phyloP scores from a whole-genome alignment of 2,329 filamentous ascomycete genomes.

The Diaporthe batatas region DNA sequence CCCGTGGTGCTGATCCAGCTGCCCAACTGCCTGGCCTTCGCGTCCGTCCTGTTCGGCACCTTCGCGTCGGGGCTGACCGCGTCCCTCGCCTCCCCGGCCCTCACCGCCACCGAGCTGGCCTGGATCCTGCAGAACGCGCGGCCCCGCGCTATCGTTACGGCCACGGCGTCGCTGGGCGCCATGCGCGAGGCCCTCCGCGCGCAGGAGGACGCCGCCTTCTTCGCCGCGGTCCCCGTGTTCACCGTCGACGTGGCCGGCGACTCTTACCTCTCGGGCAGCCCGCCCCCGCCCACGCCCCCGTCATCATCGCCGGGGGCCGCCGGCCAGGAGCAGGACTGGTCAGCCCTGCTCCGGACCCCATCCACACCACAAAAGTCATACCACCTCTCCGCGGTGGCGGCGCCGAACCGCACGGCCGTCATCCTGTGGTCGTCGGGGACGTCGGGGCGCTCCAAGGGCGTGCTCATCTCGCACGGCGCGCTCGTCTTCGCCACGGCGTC shows the following conservation, averaged over 20 bases:
- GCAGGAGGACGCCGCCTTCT: constrained; percentile 52
- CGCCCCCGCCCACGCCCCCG: background rate
- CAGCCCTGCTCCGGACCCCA: constrained; percentile 61
- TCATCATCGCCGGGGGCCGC: background rate
- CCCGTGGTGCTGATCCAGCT: constrained; percentile 59
- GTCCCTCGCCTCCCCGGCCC: constrained; percentile 55
- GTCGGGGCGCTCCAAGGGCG: constrained; percentile 81
- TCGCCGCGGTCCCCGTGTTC: constrained; percentile 69
- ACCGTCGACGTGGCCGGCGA: constrained; percentile 59
- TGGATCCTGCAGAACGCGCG: constrained; percentile 59
- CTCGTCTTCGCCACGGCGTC: constrained; percentile 69
- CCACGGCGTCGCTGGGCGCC: constrained; percentile 49
- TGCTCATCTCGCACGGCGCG: constrained; percentile 78
- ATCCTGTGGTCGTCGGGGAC: constrained; percentile 70
- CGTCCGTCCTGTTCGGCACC: constrained; percentile 53
- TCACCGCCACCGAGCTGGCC: constrained; percentile 55
- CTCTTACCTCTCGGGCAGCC: constrained; percentile 48
- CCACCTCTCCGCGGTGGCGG: constrained; percentile 53
- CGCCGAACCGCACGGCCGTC: constrained; percentile 68
- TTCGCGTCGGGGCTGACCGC: constrained; percentile 57
- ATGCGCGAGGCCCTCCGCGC: constrained; percentile 52
- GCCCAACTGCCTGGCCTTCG: constrained; percentile 57
- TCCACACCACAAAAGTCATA: constrained; percentile 62
- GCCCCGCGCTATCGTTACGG: constrained; percentile 54
- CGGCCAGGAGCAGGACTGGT: constrained; percentile 67